phyloP scores from a whole-genome alignment of 495 filamentous ascomycete species.

The Tuber brumale region DNA sequence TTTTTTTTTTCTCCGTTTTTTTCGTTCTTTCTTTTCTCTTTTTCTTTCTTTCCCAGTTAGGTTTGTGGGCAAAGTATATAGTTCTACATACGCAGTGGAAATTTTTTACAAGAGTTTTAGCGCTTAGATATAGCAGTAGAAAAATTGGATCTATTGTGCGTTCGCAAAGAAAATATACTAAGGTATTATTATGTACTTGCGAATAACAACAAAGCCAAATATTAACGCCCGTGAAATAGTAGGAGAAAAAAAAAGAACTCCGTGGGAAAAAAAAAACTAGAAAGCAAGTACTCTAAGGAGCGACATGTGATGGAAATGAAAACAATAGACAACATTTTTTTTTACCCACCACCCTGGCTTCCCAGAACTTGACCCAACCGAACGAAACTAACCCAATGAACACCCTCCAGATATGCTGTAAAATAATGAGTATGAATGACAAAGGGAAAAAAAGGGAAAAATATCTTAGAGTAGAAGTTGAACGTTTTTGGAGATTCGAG shows the following conservation, averaged over 20 bases:
- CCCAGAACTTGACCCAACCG: not conserved
- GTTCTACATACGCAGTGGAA: not conserved
- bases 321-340: not conserved
- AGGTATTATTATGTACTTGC: constrained; percentile 1
- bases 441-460: constrained; percentile 6
- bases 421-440: constrained; percentile 17
- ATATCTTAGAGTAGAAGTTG: not conserved
- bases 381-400: not conserved
- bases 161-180: constrained; percentile 1
- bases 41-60: not conserved
- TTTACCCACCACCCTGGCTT: not conserved
- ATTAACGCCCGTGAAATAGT: not conserved
- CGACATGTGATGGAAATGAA: not conserved
- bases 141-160: constrained; percentile 3
- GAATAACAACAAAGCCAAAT: constrained; percentile 3
- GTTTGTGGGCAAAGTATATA: not conserved
- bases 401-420: constrained; percentile 1
- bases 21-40: not conserved
- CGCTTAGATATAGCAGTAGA: not conserved
- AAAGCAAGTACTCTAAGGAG: not conserved
- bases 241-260: not conserved
- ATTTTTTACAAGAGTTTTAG: not conserved
- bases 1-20: not conserved
- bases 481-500: not conserved
- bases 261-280: not conserved